A percentile compares a stretch with the other conserved stretches of the same genome.
These are phyloP conservation scores for Diaporthe helianthi DNA, from an alignment of 2,329 filamentous ascomycete genomes.

Conservation along the genomic window DNA sequence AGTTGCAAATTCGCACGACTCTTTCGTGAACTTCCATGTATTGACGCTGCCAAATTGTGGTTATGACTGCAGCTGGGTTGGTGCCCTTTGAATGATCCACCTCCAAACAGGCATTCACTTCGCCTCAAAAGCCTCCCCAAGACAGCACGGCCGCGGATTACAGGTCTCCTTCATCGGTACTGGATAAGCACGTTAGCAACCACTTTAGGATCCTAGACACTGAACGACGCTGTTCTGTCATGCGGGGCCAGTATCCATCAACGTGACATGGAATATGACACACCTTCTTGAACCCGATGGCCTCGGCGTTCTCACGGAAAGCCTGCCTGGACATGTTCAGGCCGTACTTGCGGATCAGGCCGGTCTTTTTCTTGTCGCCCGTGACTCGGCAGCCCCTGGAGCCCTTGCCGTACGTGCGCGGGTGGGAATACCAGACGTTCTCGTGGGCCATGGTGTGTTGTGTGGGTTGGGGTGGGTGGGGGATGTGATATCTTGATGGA, in stretches of 20 bases:
- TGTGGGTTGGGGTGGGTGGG: not conserved
- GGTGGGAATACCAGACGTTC: constrained; percentile 85
- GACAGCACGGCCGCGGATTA: not conserved
- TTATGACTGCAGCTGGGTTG: not conserved
- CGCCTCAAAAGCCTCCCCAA: not conserved
- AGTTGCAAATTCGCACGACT: not conserved
- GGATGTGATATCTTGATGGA: not conserved
- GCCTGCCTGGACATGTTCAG: constrained; percentile 68
- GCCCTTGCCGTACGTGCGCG: constrained; percentile 82
- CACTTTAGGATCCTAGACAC: not conserved
- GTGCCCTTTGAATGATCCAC: too few relatives aligned
- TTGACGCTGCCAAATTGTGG: too few relatives aligned
- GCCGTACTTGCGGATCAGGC: constrained; percentile 89
- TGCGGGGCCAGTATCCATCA: not conserved
- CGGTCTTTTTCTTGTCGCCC: constrained; percentile 75
- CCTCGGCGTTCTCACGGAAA: constrained; percentile 57
- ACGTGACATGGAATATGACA: not conserved
- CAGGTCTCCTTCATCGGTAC: constrained; percentile 16
- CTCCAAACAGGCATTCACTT: not conserved
- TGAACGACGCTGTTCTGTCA: not conserved
- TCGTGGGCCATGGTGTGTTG: constrained; percentile 55
- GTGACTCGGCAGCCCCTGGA: constrained; percentile 62
- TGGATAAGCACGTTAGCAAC: not conserved
- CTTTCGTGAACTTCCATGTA: not conserved
- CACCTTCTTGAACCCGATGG: constrained; percentile 59